Conservation (phyloP, 768 basidiomycete species). For the Podaxis sp. region DNA sequence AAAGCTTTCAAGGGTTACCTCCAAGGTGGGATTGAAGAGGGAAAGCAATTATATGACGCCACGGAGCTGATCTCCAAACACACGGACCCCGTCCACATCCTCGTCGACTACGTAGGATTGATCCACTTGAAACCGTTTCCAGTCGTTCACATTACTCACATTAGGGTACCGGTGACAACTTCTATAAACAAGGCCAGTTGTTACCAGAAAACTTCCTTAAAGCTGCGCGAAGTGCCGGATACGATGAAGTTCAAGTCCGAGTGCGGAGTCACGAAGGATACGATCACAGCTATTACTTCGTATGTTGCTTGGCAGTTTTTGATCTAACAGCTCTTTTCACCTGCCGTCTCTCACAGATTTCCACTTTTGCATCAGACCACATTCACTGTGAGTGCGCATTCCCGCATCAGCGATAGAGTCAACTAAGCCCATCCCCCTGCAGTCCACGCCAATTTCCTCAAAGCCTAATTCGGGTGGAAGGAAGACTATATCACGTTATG, state of each 20-base stretch:
- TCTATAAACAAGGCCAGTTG: constrained; percentile 84
- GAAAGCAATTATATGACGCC: constrained; percentile 74
- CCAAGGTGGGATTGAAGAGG: constrained; percentile 74
- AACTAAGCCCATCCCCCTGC: constrained; percentile 17
- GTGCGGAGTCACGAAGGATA: constrained; percentile 83
- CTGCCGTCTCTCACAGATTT: constrained; percentile 53
- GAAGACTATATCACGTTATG: background rate
- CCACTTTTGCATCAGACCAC: constrained; percentile 88
- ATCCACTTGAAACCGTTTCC: background rate
- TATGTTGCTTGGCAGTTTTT: constrained; percentile 24
- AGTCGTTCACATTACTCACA: constrained; percentile 2
- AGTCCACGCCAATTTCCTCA: constrained; percentile 90
- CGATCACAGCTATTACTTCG: constrained; percentile 91
- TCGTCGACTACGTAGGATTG: constrained; percentile 79
- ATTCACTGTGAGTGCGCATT: constrained; percentile 66
- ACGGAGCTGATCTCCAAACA: constrained; percentile 71
- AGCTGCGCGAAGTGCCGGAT: constrained; percentile 72
- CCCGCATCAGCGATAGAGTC: constrained; percentile 16
- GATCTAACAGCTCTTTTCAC: background rate
- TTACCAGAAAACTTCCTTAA: constrained; percentile 86
- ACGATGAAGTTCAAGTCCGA: constrained; percentile 72
- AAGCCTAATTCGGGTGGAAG: constrained; percentile 43
- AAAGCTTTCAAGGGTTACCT: constrained; percentile 92
- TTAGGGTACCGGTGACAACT: constrained; percentile 80
- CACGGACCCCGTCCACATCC: constrained; percentile 68